Base-by-base conservation (phyloP, 2,329 filamentous ascomycete species). In the Colletotrichum sublineola region DNA sequence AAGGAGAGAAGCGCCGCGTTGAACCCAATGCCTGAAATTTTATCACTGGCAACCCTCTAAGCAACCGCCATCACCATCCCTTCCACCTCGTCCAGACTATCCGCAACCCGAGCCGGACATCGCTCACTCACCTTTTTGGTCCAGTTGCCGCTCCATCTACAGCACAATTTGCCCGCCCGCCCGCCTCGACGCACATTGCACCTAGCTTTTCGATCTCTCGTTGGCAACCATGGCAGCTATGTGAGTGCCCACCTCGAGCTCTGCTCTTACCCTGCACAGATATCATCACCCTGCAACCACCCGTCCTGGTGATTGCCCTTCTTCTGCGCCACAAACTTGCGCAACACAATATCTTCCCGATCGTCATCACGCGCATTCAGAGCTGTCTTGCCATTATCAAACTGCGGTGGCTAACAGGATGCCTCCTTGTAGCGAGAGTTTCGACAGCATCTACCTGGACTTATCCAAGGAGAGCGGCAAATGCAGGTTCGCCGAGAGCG, bases 401-500 rank as follows among this genome's bases (percentile, higher is more conserved):
- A 31, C 31, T 11, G 24, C 58, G 46, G 7, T 31, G 36, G 55
- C 70, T 73, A 33, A 73, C 70, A 29, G 36, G 20, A 70, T 61
- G 57, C 63, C 67, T 53, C 67, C 65, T 52, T 63, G 18, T 73
- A 92, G 90, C 77, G 96, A 99, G 90, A 96, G 93, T 80, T 99
- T 99, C 84, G 96, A 98, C 81, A 95, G 94, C 84, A 97, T 98
- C 85, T 95, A 96, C 84, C 91, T 99, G 78, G 96, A 99, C 82
- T 90, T 99, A 73, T 98, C 95, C 78, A 96, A 95, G 83, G 93
- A 96, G 83, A 89, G 91, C 71, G 96, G 96, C 77, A 96, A 96
- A 85, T 98, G 95, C 85, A 92, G 96, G 80, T 95, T 99, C 79
- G 95, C 96, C 75, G 96, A 98, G 81, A 95, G 91, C 65, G 96